Base-by-base conservation (phyloP, 768 basidiomycete species). In the Mycena kentingensis region DNA sequence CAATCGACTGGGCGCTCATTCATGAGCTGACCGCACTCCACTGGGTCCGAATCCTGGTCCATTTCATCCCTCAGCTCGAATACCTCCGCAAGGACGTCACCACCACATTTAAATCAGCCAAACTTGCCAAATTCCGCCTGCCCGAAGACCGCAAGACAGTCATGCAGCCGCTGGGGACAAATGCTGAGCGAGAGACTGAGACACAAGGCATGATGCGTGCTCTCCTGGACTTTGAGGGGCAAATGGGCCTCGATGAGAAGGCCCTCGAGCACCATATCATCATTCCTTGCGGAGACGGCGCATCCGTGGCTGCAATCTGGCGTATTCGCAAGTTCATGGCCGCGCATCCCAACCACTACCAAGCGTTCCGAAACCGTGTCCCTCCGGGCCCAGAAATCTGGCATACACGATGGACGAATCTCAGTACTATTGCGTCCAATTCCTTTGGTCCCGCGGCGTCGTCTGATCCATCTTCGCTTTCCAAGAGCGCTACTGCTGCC, bases 151-250 rank as follows among this genome's bases (percentile, higher is more conserved):
- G 58, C 16, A 65, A 61, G 24, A 58, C 60, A 5, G 37, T 51
- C 6, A 49, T 65, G 8, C 60, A 61, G 35, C 58, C 60, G 19
- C 60, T 65, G 8, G 56, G 62, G 24, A 63, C 62, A n/a, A 65
- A 65, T 44, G 58, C 47, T 1, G 56, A 65, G 37, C 21, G 46
- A 24, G 60, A 65, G 46, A 55, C 50, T 2, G 60, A 63, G 42
- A 65, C 58, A 6, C 55, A 53, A 25, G 62, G 64, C 5, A 65
- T 65, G 64, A 51, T 52, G 42, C 54, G 54, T n/a, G 54, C 56
- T 0, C 26, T 55, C 15, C 39, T 55, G 2, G 58, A 60, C 32
- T 60, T 49, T 24, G 49, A 51, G 28, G 12, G 43, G 25, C 62
- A 65, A 34, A 60, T 63, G 55, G 64, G 62, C 5, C 39, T 63